Base-by-base conservation (phyloP, 345 rosid species). In the Kandelia obovata region DNA sequence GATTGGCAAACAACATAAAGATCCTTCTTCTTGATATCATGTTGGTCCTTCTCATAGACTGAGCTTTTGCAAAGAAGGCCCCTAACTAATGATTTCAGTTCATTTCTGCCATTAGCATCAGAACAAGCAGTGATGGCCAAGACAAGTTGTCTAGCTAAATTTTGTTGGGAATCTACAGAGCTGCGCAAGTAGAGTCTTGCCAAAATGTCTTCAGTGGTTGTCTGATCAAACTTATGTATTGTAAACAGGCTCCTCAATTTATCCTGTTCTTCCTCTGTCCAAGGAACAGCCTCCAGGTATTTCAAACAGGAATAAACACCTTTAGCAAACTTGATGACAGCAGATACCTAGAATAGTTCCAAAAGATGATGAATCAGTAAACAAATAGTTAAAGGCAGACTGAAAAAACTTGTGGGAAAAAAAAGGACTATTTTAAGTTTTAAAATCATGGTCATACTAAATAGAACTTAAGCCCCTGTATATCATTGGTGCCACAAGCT, bases 201-300 rank as follows among this genome's bases (percentile, higher is more conserved):
- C 66, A 86, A 71, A 69, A 91, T 91, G 46, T 91, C 96, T 37
- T 70, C 70, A 19, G 82, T 73, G 46, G 87, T 82, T 69, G 76
- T 78, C 55, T 78, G 83, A 35, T 86, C 93, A 34, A 91, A 94
- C 58, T 75, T 82, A 67, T 82, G 75, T 69, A 81, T 73, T 21
- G 82, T 64, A 74, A 94, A 77, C 47, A 94, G 53, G 71, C 70
- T 75, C 77, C 96, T 84, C 71, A 91, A 66, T 68, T 87, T 94
- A 71, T 94, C 93, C 81, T 89, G 97, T 83, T 91, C 98, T 32
- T 89, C 97, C 79, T 94, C 98, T 2, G 95, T 86, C 96, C 98
- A 94, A 20, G 96, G 98, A 84, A 94, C 95, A 76, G 83, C 96
- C 80, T 89, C 97, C 49, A 94, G 84, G 83, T 89, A 91, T 67